Conservation (phyloP, 1,139 yeast species). For the Yamadazyma dendronema region DNA sequence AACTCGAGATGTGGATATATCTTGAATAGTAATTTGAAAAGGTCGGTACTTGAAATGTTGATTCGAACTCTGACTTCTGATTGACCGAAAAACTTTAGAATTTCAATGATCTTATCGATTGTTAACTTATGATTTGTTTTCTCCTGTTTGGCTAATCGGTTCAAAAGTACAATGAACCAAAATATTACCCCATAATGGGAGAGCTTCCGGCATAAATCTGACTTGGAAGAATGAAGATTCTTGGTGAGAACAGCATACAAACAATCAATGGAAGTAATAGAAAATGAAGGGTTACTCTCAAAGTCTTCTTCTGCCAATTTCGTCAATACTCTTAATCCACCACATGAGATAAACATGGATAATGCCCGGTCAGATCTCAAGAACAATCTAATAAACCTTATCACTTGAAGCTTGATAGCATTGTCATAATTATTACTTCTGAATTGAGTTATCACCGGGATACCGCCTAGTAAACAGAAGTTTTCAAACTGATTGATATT, state of each 20-base stretch:
- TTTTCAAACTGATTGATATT: slow-evolving; percentile 43
- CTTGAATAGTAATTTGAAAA: slow-evolving; percentile 45
- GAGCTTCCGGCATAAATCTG: slow-evolving; percentile 55
- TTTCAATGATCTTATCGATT: slow-evolving; percentile 36
- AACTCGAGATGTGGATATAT: slow-evolving; percentile 31
- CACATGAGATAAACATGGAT: slow-evolving; percentile 54
- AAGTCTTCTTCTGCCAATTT: slow-evolving; percentile 57
- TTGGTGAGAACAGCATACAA: slow-evolving; percentile 42
- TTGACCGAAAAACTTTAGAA: slow-evolving; percentile 41
- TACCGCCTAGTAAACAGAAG: slow-evolving; percentile 57
- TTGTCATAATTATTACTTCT: slow-evolving; percentile 34
- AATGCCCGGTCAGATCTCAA: slow-evolving; percentile 39
- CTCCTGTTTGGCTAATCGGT: slow-evolving; percentile 24
- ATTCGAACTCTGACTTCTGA: slow-evolving; percentile 44
- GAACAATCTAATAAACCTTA: slow-evolving; percentile 40
- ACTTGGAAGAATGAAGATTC: slow-evolving; percentile 46
- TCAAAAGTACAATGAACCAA: slow-evolving; percentile 48
- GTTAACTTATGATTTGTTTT: slow-evolving; percentile 2
- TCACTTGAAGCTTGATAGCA: slow-evolving; percentile 44
- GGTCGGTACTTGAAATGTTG: slow-evolving; percentile 40
- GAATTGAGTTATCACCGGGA: slow-evolving; percentile 49
- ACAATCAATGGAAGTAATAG: slow-evolving; percentile 46
- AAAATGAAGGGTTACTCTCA: slow-evolving; percentile 43
- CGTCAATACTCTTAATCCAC: slow-evolving; percentile 52
- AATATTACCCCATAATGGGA: slow-evolving; percentile 49